Evolutionary conservation across 768 basidiomycete genomes (phyloP).

Genomic region (Suillus brevipes): DNA sequence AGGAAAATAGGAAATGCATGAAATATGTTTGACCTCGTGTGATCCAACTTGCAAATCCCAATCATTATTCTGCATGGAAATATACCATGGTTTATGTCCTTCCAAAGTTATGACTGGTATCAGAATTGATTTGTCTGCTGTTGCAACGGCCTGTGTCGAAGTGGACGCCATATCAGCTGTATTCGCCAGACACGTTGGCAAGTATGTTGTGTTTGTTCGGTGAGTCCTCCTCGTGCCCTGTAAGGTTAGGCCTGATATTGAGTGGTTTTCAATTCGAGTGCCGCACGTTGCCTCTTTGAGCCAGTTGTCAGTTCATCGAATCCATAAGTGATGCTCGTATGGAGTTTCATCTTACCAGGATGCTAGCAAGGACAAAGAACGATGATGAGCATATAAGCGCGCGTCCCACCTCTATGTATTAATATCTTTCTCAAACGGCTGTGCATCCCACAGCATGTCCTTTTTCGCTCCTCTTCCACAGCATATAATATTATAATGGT

Average conservation of each 20-base stretch:
- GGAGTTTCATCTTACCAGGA: no score
- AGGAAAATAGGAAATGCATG: background rate
- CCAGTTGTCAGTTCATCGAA: no score
- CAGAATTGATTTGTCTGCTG: background rate
- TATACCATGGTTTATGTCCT: background rate
- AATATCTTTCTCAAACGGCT: background rate
- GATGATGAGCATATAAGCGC: background rate
- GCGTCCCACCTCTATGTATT: background rate
- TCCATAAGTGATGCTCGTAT: no score
- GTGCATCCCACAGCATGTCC: background rate
- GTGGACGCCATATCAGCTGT: background rate
- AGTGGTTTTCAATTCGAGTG: background rate
- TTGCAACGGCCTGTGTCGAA: background rate
- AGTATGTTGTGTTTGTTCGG: background rate
- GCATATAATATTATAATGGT: no score
- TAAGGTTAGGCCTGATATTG: background rate
- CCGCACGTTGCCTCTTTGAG: no score
- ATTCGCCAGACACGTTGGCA: background rate
- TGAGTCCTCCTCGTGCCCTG: background rate
- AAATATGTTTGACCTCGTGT: background rate
- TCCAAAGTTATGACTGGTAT: background rate
- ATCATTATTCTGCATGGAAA: background rate
- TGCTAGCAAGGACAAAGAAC: background rate
- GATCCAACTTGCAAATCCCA: no score
- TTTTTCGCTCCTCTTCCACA: no score